phyloP scores from a whole-genome alignment of 768 basidiomycete genomes.

The Obba rivulosa region DNA sequence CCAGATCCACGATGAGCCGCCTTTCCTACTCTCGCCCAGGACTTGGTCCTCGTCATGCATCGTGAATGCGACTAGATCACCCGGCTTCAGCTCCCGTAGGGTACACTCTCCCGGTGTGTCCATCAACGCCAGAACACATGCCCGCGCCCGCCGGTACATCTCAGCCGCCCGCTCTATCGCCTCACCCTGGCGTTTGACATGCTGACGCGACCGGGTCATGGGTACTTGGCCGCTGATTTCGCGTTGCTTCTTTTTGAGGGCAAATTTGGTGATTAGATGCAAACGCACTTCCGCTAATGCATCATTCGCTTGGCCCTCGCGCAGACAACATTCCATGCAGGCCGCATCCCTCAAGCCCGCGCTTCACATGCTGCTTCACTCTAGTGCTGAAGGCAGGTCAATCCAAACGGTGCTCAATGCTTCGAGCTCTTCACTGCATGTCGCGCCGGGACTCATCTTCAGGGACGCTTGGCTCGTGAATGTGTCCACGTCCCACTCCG shows the following conservation, averaged over 20 bases:
- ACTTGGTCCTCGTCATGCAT: neutral
- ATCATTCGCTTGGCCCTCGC: slow-evolving; percentile 2
- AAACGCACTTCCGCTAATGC: slow-evolving; percentile 3
- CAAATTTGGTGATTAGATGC: slow-evolving; percentile 1
- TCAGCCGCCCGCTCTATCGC: neutral
- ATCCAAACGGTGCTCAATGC: neutral
- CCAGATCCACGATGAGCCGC: slow-evolving; percentile 3
- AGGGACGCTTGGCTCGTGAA: too few species aligned
- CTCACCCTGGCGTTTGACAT: neutral
- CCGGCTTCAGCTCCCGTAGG: neutral
- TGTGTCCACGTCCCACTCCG: too few species aligned
- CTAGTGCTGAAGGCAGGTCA: neutral
- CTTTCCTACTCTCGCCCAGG: neutral
- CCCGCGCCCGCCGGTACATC: neutral
- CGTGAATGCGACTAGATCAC: neutral
- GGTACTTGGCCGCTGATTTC: neutral
- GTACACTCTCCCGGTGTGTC: neutral
- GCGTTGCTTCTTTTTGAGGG: neutral
- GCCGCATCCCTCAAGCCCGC: neutral
- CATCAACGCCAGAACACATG: neutral
- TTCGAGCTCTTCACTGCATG: too few species aligned
- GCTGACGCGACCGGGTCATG: neutral
- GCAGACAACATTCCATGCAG: neutral
- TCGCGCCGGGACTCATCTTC: too few species aligned
- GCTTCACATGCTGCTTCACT: neutral